phyloP scores from a whole-genome alignment of 805 yeast species.

The Wickerhamomyces chambardii region DNA sequence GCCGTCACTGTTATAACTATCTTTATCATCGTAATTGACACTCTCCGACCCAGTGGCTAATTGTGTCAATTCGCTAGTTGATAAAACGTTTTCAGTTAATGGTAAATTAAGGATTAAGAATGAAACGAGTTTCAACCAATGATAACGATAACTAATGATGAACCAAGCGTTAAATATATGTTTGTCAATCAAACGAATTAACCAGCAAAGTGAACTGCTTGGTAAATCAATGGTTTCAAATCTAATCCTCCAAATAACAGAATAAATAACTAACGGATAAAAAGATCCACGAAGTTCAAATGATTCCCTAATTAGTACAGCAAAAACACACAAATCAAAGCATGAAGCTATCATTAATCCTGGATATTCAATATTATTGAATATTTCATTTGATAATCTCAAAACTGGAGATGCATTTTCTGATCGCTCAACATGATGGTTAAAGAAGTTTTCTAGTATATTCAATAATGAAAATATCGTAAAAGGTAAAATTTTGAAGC shows the following conservation, averaged over 20 bases:
- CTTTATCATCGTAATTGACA: too few species aligned
- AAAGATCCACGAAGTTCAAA: conserved; percentile 8
- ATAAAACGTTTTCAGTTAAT: neutral
- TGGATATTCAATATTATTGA: conserved; percentile 28
- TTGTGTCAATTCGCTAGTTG: neutral
- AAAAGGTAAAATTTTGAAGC: conserved; percentile 30
- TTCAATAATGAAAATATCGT: conserved; percentile 31
- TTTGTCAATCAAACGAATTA: neutral
- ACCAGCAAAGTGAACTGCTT: neutral
- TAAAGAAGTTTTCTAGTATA: too few species aligned
- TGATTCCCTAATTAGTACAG: conserved; percentile 20
- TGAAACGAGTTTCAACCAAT: neutral
- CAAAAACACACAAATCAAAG: conserved; percentile 26
- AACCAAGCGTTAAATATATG: neutral
- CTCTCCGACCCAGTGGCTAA: neutral
- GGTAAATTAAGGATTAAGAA: neutral
- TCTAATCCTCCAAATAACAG: conserved; percentile 27
- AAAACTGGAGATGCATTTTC: conserved; percentile 24
- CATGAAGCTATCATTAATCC: conserved; percentile 27
- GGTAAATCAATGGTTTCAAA: conserved; percentile 18
- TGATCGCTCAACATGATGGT: too few species aligned
- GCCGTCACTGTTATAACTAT: too few species aligned
- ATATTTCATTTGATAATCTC: conserved; percentile 23
- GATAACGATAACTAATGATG: neutral
- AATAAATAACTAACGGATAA: conserved; percentile 24